phyloP scores from a whole-genome alignment of 352 stramenopile species.

The Phytophthora podocarpi region DNA sequence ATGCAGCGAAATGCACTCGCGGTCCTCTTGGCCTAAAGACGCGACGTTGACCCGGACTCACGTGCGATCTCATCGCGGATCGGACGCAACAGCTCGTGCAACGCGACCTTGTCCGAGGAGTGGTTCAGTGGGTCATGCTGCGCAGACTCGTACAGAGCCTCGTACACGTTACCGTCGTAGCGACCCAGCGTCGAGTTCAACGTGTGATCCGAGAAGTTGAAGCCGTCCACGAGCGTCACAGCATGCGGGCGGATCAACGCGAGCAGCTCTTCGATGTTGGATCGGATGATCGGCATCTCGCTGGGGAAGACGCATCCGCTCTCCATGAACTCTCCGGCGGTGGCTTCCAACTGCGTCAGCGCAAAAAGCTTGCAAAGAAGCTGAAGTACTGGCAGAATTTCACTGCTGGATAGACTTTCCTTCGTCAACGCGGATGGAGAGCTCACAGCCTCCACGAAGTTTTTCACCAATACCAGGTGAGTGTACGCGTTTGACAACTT shows the following conservation, averaged over 20 bases:
- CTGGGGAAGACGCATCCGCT: constrained; percentile 47
- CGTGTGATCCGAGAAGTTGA: constrained; percentile 77
- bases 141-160: constrained; percentile 63
- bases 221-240: constrained; percentile 77
- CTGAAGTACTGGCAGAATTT: no score
- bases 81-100: constrained; percentile 63
- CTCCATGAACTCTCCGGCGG: constrained; percentile 72
- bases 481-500: constrained; percentile 61
- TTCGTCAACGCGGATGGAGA: constrained; percentile 41
- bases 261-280: constrained; percentile 58
- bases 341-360: constrained; percentile 69
- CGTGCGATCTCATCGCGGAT: constrained; percentile 58
- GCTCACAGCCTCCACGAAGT: constrained; percentile 51
- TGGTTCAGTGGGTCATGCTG: constrained; percentile 70
- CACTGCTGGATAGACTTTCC: no score
- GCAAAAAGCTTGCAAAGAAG: constrained; percentile 80
- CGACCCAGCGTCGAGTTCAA: constrained; percentile 80
- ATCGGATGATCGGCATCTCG: constrained; percentile 57
- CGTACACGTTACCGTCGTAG: constrained; percentile 79
- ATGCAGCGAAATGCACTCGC: no score
- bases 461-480: constrained; percentile 53
- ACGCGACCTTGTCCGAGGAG: constrained; percentile 61
- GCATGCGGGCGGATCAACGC: constrained; percentile 61
- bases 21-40: no score
- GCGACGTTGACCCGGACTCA: no score